These are phyloP conservation scores for Epithemia pelagica DNA, from an alignment of 108 stramenopile genomes.

Conservation along the genomic window DNA sequence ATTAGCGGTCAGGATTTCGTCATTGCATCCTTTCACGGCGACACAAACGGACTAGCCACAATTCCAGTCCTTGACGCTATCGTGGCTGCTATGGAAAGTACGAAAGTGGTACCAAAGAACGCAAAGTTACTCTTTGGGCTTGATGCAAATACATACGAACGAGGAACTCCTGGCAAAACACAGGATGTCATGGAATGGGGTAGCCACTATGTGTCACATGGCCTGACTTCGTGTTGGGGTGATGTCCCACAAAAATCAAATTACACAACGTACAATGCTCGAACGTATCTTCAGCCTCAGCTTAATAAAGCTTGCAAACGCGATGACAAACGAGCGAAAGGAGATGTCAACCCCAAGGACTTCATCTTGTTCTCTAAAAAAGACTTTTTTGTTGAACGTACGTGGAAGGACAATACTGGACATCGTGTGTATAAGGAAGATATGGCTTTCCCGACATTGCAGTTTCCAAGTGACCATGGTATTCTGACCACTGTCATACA, in stretches of 20 bases:
- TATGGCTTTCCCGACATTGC: constrained; percentile 79
- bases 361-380: constrained; percentile 72
- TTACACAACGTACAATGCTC: constrained; percentile 69
- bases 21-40: constrained; percentile 81
- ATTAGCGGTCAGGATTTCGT: constrained; percentile 39
- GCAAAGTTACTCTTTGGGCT: constrained; percentile 78
- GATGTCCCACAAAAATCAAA: constrained; percentile 53
- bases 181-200: constrained; percentile 76
- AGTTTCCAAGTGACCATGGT: constrained; percentile 85
- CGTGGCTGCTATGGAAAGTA: constrained; percentile 37
- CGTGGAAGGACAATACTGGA: constrained; percentile 85
- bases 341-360: constrained; percentile 87
- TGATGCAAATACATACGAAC: constrained; percentile 85
- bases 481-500: constrained; percentile 60
- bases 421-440: constrained; percentile 54
- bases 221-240: constrained; percentile 71
- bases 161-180: constrained; percentile 60
- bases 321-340: constrained; percentile 45
- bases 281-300: constrained; percentile 80
- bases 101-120: constrained; percentile 8
- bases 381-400: constrained; percentile 38
- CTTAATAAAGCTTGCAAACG: constrained; percentile 81
- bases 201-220: constrained; percentile 26
- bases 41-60: constrained; percentile 87
- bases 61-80: constrained; percentile 69